These are phyloP conservation scores for Mycena vitilis DNA, from an alignment of 768 basidiomycete genomes.

Conservation along the genomic window DNA sequence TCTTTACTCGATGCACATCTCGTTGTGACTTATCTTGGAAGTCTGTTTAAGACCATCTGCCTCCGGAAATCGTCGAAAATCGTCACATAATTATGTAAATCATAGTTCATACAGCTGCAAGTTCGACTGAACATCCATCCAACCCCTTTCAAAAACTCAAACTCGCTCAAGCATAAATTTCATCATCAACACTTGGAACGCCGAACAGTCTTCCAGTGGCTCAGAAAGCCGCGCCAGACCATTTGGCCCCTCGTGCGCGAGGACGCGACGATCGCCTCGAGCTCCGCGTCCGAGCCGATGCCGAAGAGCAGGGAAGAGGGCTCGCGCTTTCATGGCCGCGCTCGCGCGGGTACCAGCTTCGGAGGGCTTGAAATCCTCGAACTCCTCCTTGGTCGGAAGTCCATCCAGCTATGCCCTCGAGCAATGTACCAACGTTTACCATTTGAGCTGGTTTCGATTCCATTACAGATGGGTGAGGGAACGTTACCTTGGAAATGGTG, in stretches of 20 bases:
- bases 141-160: not conserved
- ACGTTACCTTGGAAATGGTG: no score
- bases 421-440: not conserved
- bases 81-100: no score
- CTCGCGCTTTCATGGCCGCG: not conserved
- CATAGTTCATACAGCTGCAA: no score
- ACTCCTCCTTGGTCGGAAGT: no score
- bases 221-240: not conserved
- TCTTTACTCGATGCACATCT: no score
- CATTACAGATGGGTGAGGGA: no score
- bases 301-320: slow-evolving; percentile 1
- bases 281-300: not conserved
- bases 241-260: not conserved
- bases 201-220: not conserved
- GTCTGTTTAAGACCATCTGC: no score
- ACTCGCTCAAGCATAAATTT: not conserved
- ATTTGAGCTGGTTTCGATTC: not conserved
- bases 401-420: not conserved
- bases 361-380: not conserved
- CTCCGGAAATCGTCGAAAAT: no score
- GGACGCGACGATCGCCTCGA: not conserved
- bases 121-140: no score
- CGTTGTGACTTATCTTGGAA: no score
- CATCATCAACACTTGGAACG: not conserved
- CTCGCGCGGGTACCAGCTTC: not conserved